phyloP scores from a whole-genome alignment of 2,329 filamentous ascomycete genomes.

The Lachnellula suecica region DNA sequence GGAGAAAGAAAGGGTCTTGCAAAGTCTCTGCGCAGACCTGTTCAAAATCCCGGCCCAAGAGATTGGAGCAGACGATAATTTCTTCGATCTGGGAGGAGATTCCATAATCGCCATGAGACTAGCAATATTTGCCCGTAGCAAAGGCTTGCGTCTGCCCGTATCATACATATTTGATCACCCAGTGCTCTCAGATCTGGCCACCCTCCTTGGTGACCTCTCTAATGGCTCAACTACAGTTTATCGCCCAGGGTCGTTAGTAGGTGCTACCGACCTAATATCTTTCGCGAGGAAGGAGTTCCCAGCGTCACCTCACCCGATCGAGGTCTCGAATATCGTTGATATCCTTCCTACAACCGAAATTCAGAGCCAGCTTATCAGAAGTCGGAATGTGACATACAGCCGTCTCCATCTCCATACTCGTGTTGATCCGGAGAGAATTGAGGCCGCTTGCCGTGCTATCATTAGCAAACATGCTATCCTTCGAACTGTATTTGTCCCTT shows the following conservation, averaged over 20 bases:
- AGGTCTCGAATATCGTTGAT: conserved; percentile 3
- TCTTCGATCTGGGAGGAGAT: conserved; percentile 47
- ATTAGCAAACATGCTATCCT: conserved; percentile 5
- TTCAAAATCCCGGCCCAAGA: neutral
- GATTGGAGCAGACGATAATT: conserved; percentile 33
- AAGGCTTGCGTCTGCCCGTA: conserved; percentile 18
- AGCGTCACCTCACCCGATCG: neutral
- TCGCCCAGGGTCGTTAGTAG: neutral
- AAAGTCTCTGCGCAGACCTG: neutral
- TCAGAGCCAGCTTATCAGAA: neutral
- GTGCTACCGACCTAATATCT: neutral
- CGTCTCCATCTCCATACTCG: conserved; percentile 3
- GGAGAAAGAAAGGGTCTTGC: neutral
- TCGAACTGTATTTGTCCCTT: conserved; percentile 7
- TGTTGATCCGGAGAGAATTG: conserved; percentile 1
- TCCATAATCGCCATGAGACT: conserved; percentile 42
- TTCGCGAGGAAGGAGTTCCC: neutral
- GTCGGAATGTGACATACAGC: neutral
- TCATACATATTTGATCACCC: conserved; percentile 10
- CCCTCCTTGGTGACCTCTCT: neutral
- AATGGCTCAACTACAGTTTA: neutral
- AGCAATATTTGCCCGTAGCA: conserved; percentile 31
- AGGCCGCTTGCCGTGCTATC: neutral
- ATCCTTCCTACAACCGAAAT: conserved; percentile 4
- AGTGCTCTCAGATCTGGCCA: neutral